These are phyloP conservation scores for Mortierella hygrophila DNA, from an alignment of 192 early-diverging fungal genomes.

Conservation along the genomic window DNA sequence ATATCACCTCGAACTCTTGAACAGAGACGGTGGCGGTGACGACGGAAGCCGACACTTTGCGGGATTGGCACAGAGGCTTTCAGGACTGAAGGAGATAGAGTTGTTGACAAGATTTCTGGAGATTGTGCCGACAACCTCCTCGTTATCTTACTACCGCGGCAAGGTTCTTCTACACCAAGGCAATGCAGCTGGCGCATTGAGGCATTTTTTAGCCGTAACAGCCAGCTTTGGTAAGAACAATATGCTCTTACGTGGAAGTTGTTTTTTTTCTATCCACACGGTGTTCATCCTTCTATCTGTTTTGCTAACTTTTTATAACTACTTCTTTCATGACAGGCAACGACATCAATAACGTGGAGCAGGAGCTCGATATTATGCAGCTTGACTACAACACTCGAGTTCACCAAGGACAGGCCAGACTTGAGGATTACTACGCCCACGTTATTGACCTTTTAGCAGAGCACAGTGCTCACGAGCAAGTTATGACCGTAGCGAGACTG, in stretches of 20 bases:
- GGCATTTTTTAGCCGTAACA: slow-evolving; percentile 39
- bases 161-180: slow-evolving; percentile 30
- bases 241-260: background rate
- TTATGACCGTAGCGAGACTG: slow-evolving; percentile 26
- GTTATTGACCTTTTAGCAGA: slow-evolving; percentile 24
- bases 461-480: slow-evolving; percentile 28
- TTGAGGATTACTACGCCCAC: slow-evolving; percentile 46
- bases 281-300: background rate
- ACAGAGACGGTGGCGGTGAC: background rate
- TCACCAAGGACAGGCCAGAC: slow-evolving; percentile 34
- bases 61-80: slow-evolving; percentile 41
- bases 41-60: slow-evolving; percentile 24
- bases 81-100: slow-evolving; percentile 21
- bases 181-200: slow-evolving; percentile 22
- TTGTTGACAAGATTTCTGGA: slow-evolving; percentile 36
- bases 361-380: slow-evolving; percentile 53
- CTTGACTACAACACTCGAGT: slow-evolving; percentile 27
- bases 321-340: slow-evolving; percentile 15
- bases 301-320: background rate
- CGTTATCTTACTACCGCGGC: slow-evolving; percentile 44
- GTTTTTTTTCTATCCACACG: background rate
- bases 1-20: slow-evolving; percentile 28
- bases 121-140: slow-evolving; percentile 24
- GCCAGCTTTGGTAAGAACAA: slow-evolving; percentile 37
- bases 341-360: slow-evolving; percentile 36